A percentile compares a stretch with the other conserved stretches of the same genome.
These are phyloP conservation scores for Begonia masoniana DNA, from an alignment of 306 rosid species.

Conservation along the genomic window DNA sequence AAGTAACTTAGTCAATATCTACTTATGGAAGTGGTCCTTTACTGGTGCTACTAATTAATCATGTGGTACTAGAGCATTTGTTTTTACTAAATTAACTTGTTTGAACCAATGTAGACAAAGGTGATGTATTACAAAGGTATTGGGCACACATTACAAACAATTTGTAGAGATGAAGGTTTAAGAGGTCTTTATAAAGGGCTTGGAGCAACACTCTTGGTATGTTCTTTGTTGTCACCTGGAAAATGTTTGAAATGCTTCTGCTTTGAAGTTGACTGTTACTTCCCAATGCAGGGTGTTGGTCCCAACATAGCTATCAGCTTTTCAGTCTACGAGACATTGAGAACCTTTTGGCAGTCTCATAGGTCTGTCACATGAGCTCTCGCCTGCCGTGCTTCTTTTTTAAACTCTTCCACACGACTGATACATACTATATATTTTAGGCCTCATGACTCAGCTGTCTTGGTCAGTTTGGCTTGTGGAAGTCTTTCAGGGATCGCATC, in stretches of 20 bases:
- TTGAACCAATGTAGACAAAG: conserved; percentile 48
- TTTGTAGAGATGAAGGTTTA: conserved; percentile 72
- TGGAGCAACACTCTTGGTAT: conserved; percentile 93
- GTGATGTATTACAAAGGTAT: conserved; percentile 70
- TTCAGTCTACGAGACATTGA: conserved; percentile 75
- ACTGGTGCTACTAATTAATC: background rate
- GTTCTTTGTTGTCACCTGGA: conserved; percentile 10
- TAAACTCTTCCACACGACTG: background rate
- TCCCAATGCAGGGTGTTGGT: conserved; percentile 72
- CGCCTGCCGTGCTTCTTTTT: background rate
- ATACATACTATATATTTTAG: conserved; percentile 18
- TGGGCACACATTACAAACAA: conserved; percentile 66
- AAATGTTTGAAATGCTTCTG: conserved; percentile 4
- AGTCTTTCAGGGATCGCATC: conserved; percentile 96
- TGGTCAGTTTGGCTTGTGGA: conserved; percentile 81
- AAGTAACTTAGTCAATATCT: too few relatives aligned
- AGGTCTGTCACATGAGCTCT: conserved; percentile 35
- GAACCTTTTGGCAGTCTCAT: conserved; percentile 65
- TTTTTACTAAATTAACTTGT: conserved; percentile 8
- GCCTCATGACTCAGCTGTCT: conserved; percentile 58
- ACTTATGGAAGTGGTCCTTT: too few relatives aligned
- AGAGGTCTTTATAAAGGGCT: conserved; percentile 90
- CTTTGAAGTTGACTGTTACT: conserved; percentile 11
- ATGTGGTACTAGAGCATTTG: conserved; percentile 4
- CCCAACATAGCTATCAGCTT: conserved; percentile 95